These are phyloP conservation scores for Hymenoscyphus albidus DNA, from an alignment of 2,329 filamentous ascomycete genomes.

Conservation along the genomic window DNA sequence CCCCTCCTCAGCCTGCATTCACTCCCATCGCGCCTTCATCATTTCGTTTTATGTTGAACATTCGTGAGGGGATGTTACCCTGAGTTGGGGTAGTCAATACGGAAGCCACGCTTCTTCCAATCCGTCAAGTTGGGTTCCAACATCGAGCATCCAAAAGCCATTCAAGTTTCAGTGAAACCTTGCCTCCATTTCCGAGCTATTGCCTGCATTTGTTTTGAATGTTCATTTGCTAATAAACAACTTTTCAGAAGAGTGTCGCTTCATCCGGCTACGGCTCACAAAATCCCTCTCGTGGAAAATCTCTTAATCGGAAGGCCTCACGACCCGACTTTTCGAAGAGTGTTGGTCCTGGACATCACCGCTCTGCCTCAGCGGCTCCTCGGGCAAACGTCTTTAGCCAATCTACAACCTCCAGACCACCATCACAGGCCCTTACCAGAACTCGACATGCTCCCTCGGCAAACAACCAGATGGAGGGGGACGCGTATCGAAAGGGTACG, in stretches of 20 bases:
- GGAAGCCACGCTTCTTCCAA: neutral
- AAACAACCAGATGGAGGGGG: slow-evolving; percentile 34
- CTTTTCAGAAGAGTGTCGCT: neutral
- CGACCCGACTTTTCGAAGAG: slow-evolving; percentile 54
- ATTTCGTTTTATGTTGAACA: neutral
- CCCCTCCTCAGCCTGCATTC: neutral
- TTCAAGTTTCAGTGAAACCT: neutral
- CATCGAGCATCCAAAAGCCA: neutral
- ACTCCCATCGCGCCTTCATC: neutral
- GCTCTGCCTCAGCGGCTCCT: slow-evolving; percentile 42
- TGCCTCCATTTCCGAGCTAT: neutral
- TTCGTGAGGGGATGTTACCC: neutral
- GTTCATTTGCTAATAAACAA: neutral
- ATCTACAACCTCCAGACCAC: slow-evolving; percentile 44
- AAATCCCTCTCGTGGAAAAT: neutral
- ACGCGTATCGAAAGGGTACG: slow-evolving; percentile 50
- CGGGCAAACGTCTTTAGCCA: slow-evolving; percentile 45
- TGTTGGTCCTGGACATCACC: slow-evolving; percentile 47
- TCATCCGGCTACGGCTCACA: neutral
- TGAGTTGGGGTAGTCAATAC: neutral
- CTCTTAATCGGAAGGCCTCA: slow-evolving; percentile 37
- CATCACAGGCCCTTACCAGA: slow-evolving; percentile 38
- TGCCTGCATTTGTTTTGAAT: neutral
- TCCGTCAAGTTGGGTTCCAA: neutral
- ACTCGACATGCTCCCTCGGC: slow-evolving; percentile 39